These are phyloP conservation scores for Colletotrichum sp. DNA, from an alignment of 2,329 filamentous ascomycete genomes.

Conservation along the genomic window DNA sequence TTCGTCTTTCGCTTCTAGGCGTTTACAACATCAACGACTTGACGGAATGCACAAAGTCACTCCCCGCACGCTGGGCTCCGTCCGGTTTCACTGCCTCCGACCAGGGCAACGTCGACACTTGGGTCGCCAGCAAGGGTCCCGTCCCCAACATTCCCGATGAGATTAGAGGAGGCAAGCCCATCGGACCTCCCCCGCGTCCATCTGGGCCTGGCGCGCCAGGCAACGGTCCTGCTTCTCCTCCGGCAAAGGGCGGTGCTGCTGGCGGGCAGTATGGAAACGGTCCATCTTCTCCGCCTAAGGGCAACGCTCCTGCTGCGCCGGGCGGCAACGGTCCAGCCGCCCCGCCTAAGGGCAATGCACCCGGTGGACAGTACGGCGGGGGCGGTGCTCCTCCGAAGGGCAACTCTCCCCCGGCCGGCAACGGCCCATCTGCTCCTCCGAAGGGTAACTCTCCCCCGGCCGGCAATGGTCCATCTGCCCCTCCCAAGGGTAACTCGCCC, in stretches of 20 bases:
- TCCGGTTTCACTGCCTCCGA: background rate
- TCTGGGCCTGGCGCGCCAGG: background rate
- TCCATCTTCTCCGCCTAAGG: background rate
- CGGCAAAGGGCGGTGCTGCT: background rate
- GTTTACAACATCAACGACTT: constrained; percentile 61
- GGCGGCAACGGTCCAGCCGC: background rate
- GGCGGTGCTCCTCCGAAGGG: background rate
- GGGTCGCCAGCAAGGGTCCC: background rate
- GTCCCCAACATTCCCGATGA: background rate
- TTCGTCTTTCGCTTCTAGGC: constrained; percentile 58
- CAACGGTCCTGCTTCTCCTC: background rate
- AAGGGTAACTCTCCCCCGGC: background rate
- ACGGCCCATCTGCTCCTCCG: background rate
- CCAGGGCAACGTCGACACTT: constrained; percentile 13
- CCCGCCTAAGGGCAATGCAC: background rate
- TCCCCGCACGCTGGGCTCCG: constrained; percentile 36
- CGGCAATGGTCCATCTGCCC: background rate
- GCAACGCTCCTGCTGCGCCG: background rate
- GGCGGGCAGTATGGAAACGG: background rate
- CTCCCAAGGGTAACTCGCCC: background rate
- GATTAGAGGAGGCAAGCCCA: background rate
- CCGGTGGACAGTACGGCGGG: background rate
- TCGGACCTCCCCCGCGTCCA: background rate
- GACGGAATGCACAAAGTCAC: constrained; percentile 58
- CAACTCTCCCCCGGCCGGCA: background rate